A percentile compares a stretch with the other conserved stretches of the same genome.
Conservation (phyloP, 768 basidiomycete genomes). For the Leucogyrophana mollusca region DNA sequence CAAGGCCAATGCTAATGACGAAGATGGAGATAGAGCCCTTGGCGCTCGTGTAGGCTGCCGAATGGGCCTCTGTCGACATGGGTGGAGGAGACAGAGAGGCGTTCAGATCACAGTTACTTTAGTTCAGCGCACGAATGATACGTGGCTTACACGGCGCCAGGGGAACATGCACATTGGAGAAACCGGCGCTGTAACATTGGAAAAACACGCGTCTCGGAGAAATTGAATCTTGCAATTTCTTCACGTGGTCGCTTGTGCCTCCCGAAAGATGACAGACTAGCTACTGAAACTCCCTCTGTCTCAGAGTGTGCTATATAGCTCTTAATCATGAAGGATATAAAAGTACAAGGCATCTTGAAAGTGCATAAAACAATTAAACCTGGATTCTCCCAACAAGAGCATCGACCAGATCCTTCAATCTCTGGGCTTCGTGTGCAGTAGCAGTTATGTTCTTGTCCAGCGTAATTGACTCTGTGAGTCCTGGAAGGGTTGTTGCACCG, state of each 20-base stretch:
- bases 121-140: too few species aligned
- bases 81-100: neutral
- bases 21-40: constrained; percentile 24
- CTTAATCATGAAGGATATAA: too few species aligned
- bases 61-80: constrained; percentile 6
- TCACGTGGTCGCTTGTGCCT: too few species aligned
- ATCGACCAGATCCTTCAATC: constrained; percentile 54
- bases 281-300: too few species aligned
- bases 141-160: neutral
- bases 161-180: neutral
- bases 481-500: constrained; percentile 80
- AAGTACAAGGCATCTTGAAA: too few species aligned
- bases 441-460: constrained; percentile 63
- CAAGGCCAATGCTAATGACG: constrained; percentile 34
- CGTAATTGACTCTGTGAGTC: constrained; percentile 73
- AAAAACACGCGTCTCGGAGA: neutral
- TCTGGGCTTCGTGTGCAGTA: constrained; percentile 62
- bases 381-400: constrained; percentile 39
- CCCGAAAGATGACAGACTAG: constrained; percentile 11
- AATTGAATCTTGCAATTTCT: neutral
- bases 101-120: neutral
- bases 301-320: too few species aligned
- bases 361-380: too few species aligned
- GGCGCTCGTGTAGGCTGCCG: constrained; percentile 10
- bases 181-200: neutral